These are phyloP conservation scores for Hirsutella rhossiliensis DNA, from an alignment of 2,329 filamentous ascomycete genomes.

Conservation along the genomic window DNA sequence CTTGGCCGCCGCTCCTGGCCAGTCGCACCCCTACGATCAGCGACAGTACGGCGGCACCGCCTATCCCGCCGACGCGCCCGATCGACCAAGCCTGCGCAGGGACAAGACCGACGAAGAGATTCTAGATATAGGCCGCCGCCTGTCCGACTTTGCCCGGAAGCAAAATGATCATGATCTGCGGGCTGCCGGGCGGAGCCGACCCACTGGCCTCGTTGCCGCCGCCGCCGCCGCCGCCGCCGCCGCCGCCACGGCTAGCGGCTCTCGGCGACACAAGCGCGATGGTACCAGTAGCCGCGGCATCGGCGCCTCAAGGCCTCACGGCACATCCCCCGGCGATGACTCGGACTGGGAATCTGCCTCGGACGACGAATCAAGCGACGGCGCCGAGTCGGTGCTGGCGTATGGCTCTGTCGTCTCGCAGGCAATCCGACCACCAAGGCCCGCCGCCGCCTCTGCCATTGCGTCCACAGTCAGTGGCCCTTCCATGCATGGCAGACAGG, in stretches of 20 bases:
- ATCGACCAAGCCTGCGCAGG: slow-evolving; percentile 8
- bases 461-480: slow-evolving; percentile 2
- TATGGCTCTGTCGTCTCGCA: slow-evolving; percentile 19
- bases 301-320: slow-evolving; percentile 27
- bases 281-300: slow-evolving; percentile 20
- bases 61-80: neutral
- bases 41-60: neutral
- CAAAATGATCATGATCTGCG: slow-evolving; percentile 38
- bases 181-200: slow-evolving; percentile 18
- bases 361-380: slow-evolving; percentile 29
- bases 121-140: slow-evolving; percentile 39
- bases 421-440: slow-evolving; percentile 10
- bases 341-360: slow-evolving; percentile 47
- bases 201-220: slow-evolving; percentile 20
- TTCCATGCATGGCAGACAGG: slow-evolving; percentile 22
- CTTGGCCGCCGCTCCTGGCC: no score
- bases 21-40: neutral
- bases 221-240: slow-evolving; percentile 12
- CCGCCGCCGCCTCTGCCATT: slow-evolving; percentile 14
- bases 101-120: slow-evolving; percentile 45
- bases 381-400: slow-evolving; percentile 26
- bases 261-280: slow-evolving; percentile 25
- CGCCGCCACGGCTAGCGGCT: slow-evolving; percentile 22
- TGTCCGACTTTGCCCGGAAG: slow-evolving; percentile 38
- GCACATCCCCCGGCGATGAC: slow-evolving; percentile 29